Evolutionary conservation across 176 grass and related monocot genomes (phyloP), one percentile per base, ranked within the genome.

Genomic region (Otatea glauca): DNA sequence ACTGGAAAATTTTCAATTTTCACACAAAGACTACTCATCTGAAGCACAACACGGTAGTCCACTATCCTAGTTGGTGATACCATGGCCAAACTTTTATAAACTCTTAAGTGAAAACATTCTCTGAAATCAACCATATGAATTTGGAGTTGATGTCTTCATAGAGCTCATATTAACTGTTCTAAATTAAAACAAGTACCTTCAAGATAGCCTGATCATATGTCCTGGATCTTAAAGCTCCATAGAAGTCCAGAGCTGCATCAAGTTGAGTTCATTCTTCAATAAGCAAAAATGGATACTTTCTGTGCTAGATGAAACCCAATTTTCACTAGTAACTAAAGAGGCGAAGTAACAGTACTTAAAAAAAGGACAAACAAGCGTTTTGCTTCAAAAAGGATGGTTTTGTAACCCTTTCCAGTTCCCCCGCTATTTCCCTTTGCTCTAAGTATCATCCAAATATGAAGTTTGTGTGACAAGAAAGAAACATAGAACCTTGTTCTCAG

Each of bases 151-250:
- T n/a, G 42, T 82, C 25, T 75, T 60, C 21, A 38, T 80, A 39
- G 37, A 64, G 25, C 34, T 43, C 32, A 14, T 64, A 64, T 39
- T 7, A 84, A 54, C 25, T 75, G 72, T 29, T 10, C 9, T 70
- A 73, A 83, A 78, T n/a, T 17, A 21, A 65, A 56, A 70, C 11
- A 81, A 9, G 27, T 79, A 96, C 96, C 96, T 99, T 59, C 59
- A 91, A 91, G 68, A 99, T 99, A 79, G 93, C 82, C 77, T 42
- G 67, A 69, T 99, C 93, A 84, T 98, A 96, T 81, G 96, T 96
- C 73, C 87, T 96, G 0, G 96, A 94, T 59, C 96, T 92, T 79
- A 99, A 74, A 88, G 89, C 96, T 84, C 93, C 96, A 90, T 94
- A 96, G 45, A 99, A 96, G 81, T 99, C 96, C 65, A 96, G 79